phyloP scores from a whole-genome alignment of 2,329 filamentous ascomycete species.

The Alternaria sp. region DNA sequence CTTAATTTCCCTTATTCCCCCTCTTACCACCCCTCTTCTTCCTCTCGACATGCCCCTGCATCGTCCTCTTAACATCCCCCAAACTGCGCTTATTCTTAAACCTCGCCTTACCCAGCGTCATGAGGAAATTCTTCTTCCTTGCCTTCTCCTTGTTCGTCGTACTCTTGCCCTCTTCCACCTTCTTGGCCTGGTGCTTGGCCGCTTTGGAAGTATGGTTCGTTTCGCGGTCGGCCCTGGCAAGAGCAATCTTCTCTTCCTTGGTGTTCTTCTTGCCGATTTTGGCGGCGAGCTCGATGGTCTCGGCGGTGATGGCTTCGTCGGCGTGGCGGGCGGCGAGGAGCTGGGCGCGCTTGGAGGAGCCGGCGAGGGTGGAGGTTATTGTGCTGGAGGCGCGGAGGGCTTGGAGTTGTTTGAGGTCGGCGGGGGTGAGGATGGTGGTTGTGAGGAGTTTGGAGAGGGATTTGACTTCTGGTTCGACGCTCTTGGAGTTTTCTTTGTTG shows the following conservation, averaged over 20 bases:
- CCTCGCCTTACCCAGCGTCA: constrained; percentile 97
- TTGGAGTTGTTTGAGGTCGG: constrained; percentile 91
- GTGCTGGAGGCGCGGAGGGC: constrained; percentile 80
- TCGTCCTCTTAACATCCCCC: constrained; percentile 79
- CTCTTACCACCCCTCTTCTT: constrained; percentile 84
- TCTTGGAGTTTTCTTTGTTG: constrained; percentile 48
- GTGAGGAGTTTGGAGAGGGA: constrained; percentile 75
- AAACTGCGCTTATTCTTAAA: constrained; percentile 94
- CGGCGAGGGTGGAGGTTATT: constrained; percentile 67
- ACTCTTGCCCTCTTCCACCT: constrained; percentile 88
- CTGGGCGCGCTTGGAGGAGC: constrained; percentile 48
- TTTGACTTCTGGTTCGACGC: constrained; percentile 50
- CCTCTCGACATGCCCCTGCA: constrained; percentile 82
- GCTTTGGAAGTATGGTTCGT: constrained; percentile 85
- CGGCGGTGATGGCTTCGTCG: constrained; percentile 89
- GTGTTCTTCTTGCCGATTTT: constrained; percentile 79
- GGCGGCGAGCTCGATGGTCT: constrained; percentile 87
- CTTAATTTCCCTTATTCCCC: constrained; percentile 63
- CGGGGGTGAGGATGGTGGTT: constrained; percentile 90
- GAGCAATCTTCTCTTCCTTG: constrained; percentile 86
- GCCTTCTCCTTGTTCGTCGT: constrained; percentile 98
- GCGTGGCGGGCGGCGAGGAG: constrained; percentile 65
- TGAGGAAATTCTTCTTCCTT: constrained; percentile 96
- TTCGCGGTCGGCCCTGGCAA: constrained; percentile 82
- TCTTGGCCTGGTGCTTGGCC: constrained; percentile 84